phyloP scores from a whole-genome alignment of 176 grass and related monocot genomes.

The Tillandsia leiboldiana region DNA sequence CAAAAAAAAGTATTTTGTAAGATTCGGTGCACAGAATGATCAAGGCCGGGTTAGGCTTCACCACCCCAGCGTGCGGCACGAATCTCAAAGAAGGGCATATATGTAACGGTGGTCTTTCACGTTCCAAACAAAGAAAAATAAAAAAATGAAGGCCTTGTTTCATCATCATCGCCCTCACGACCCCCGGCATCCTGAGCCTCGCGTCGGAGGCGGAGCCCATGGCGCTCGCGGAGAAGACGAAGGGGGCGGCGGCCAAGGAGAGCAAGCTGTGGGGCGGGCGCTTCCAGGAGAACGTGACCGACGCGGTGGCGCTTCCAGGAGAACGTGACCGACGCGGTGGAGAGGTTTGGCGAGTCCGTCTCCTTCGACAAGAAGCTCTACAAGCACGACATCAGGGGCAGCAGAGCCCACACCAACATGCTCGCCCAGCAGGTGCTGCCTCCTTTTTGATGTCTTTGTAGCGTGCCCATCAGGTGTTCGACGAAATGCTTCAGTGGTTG shows the following conservation, averaged over 20 bases:
- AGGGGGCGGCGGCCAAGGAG: slow-evolving; percentile 9
- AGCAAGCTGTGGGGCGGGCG: slow-evolving; percentile 63
- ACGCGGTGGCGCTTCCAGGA: slow-evolving; percentile 75
- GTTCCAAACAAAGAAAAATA: no score
- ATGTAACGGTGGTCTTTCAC: no score
- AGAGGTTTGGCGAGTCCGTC: slow-evolving; percentile 81
- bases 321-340: slow-evolving; percentile 59
- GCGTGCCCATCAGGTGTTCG: neutral
- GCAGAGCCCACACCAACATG: slow-evolving; percentile 88
- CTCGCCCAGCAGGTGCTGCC: slow-evolving; percentile 61
- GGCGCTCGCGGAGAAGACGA: neutral
- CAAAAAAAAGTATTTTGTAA: neutral
- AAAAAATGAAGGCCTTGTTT: no score
- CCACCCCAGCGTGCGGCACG: no score
- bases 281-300: slow-evolving; percentile 65
- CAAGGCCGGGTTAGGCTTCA: no score
- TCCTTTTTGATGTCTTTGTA: neutral
- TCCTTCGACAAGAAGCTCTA: slow-evolving; percentile 87
- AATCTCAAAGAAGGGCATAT: neutral
- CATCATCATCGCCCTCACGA: no score
- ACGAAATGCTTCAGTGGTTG: neutral
- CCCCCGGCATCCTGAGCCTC: neutral
- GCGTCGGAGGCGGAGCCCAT: neutral
- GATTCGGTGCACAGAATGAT: no score
- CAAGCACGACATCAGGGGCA: slow-evolving; percentile 93